Conservation (phyloP, 352 stramenopile genomes). For the Globisporangium canariense region DNA sequence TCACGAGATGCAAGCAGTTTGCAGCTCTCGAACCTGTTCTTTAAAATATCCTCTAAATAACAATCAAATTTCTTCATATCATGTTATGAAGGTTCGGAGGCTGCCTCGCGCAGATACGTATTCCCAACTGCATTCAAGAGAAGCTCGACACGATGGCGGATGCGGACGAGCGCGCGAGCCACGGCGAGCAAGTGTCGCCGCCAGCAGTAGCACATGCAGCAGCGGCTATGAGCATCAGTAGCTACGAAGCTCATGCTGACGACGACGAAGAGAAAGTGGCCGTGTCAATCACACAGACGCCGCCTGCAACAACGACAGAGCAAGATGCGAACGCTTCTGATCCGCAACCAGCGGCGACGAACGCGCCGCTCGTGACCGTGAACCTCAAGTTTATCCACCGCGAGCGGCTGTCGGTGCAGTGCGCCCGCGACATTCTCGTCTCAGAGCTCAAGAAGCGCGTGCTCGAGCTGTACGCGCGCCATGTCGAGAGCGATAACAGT, state of each 20-base stretch:
- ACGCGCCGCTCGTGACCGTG: slow-evolving; percentile 16
- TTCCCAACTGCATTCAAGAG: too few species aligned
- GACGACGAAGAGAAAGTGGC: slow-evolving; percentile 10
- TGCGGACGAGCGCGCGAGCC: background rate
- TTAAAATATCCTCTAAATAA: too few species aligned
- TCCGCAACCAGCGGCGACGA: background rate
- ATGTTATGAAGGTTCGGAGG: too few species aligned
- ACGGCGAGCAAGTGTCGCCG: background rate
- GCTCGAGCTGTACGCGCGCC: slow-evolving; percentile 11
- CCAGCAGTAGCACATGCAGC: background rate
- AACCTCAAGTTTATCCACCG: slow-evolving; percentile 46
- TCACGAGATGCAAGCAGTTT: too few species aligned
- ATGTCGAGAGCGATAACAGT: background rate
- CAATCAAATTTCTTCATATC: too few species aligned
- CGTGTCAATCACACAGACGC: background rate
- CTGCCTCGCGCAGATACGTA: too few species aligned
- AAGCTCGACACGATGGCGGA: background rate
- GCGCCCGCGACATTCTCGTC: slow-evolving; percentile 18
- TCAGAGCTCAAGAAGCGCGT: slow-evolving; percentile 26
- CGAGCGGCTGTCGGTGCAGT: slow-evolving; percentile 27
- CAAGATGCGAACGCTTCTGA: background rate
- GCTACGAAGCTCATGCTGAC: background rate
- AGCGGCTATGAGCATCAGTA: background rate
- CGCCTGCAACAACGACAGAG: background rate
- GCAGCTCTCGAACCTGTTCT: too few species aligned